A percentile compares a stretch with the other conserved stretches of the same genome.
Evolutionary conservation across 1,139 yeast species (phyloP).

Genomic region (Suhomyces yuchorum): DNA sequence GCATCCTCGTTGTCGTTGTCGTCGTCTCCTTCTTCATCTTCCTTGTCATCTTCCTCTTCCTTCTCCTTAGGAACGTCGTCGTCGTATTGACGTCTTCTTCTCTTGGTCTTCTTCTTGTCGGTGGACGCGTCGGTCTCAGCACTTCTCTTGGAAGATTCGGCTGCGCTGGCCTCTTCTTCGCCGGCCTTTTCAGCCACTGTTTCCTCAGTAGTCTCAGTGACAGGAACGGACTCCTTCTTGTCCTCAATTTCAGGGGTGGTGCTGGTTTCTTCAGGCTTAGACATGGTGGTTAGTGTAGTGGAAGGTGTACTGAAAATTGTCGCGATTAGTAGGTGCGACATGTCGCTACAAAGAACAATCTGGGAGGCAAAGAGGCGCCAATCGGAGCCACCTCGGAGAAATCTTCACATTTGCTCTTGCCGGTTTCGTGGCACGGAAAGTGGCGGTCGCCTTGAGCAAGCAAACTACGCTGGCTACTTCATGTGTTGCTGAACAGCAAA

Average conservation of each 20-base stretch:
- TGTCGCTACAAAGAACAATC: background rate
- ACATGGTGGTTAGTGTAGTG: slow-evolving; percentile 5
- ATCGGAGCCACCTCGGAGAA: background rate
- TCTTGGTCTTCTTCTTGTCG: slow-evolving; percentile 41
- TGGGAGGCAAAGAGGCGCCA: background rate
- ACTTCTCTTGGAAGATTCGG: slow-evolving; percentile 7
- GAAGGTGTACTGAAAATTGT: background rate
- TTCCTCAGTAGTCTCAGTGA: slow-evolving; percentile 9
- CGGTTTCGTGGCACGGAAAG: no score
- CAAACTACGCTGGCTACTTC: no score
- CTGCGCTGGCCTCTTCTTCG: slow-evolving; percentile 13
- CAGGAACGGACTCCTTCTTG: slow-evolving; percentile 11
- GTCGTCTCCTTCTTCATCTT: slow-evolving; percentile 48
- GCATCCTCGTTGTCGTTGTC: slow-evolving; percentile 30
- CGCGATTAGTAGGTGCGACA: slow-evolving; percentile 1
- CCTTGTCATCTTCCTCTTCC: slow-evolving; percentile 38
- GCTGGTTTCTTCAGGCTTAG: slow-evolving; percentile 14
- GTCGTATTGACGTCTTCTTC: slow-evolving; percentile 39
- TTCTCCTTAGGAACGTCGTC: slow-evolving; percentile 35
- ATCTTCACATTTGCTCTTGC: background rate
- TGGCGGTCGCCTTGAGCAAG: no score
- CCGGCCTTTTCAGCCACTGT: slow-evolving; percentile 9
- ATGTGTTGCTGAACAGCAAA: no score
- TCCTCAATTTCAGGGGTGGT: slow-evolving; percentile 15
- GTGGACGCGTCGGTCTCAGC: slow-evolving; percentile 30